Base-by-base conservation (phyloP, 352 stramenopile genomes). In the Phytophthora melonis region DNA sequence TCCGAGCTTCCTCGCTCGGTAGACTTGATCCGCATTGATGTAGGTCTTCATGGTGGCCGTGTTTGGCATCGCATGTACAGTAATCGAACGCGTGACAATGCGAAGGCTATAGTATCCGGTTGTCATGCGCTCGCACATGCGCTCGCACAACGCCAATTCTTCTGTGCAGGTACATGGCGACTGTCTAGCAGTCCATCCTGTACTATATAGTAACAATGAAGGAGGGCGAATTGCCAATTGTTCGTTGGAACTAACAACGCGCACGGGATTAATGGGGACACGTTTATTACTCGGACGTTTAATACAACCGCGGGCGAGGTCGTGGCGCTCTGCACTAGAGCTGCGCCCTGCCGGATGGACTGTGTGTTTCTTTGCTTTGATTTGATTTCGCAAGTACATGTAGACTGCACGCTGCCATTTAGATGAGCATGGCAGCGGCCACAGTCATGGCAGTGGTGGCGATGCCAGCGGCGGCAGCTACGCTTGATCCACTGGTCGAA, bases 261-360 rank as follows among this genome's bases (percentile, higher is more conserved):
- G 16, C 11, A 47, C 39, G 16, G 14, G 43, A 21, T 50, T 50
- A 21, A 50, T 21, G 43, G 43, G 43, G n/a, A 58, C 67, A 63
- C 66, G 30, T 73, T 63, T 68, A 68, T 68, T 68, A 73, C 66
- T 63, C 41, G n/a, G 36, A 53, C 41, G 39, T 25, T 52, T 43
- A 53, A 52, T 53, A 50, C 23, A 59, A 58, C 11, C 14, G 21
- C 61, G 52, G 13, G 39, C 11, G 10, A 10, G 16, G 30, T 53
- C 18, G 11, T 56, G 47, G 34, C 13, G 56, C 57, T 66, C 57
- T 66, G 47, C 57, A 67, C 65, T 67, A 67, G 49, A 62, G 43
- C 41, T 61, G 11, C 18, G 19, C 50, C 14, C 49, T 18, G 23
- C 39, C 11, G 11, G 34, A 41, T 41, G 16, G 9, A 41, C 9